Conservation (phyloP, 805 yeast genomes). For the Wickerhamiella kazuoi region DNA sequence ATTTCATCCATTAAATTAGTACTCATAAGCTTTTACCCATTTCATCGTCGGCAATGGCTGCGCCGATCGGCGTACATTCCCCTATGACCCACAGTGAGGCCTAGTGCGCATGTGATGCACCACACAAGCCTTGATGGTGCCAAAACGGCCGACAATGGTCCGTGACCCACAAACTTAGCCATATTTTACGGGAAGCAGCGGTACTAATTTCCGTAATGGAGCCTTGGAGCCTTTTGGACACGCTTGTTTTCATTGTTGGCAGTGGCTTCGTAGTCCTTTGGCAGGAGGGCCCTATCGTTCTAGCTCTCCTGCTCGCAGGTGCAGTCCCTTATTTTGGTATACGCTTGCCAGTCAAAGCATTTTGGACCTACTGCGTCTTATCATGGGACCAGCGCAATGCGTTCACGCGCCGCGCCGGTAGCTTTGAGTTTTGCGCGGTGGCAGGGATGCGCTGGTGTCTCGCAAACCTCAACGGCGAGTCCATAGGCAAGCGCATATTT, state of each 20-base stretch:
- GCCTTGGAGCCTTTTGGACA: constrained; percentile 13
- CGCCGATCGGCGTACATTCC: too few relatives aligned
- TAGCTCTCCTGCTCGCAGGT: constrained; percentile 1
- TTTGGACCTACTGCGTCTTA: constrained; percentile 12
- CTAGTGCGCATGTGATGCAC: too few relatives aligned
- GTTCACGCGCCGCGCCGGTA: constrained; percentile 11
- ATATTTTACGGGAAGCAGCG: too few relatives aligned
- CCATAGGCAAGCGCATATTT: constrained; percentile 13
- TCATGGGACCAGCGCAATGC: constrained; percentile 15
- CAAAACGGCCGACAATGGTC: too few relatives aligned
- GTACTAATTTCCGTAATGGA: too few relatives aligned
- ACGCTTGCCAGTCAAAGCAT: constrained; percentile 13
- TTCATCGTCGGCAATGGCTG: too few relatives aligned
- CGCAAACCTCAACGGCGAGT: constrained; percentile 11
- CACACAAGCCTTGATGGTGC: too few relatives aligned
- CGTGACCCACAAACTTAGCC: too few relatives aligned
- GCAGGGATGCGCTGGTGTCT: constrained; percentile 14
- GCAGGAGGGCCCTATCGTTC: constrained; percentile 1
- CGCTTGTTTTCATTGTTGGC: not conserved
- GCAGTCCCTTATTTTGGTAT: constrained; percentile 7
- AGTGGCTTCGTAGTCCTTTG: not conserved
- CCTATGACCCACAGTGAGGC: too few relatives aligned
- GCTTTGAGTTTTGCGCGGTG: constrained; percentile 14
- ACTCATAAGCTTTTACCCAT: too few relatives aligned
- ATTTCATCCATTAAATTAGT: too few relatives aligned